Evolutionary conservation across 2,329 filamentous ascomycete genomes (phyloP), one percentile per base, ranked within the genome.

Genomic region (Truncatella angustata): DNA sequence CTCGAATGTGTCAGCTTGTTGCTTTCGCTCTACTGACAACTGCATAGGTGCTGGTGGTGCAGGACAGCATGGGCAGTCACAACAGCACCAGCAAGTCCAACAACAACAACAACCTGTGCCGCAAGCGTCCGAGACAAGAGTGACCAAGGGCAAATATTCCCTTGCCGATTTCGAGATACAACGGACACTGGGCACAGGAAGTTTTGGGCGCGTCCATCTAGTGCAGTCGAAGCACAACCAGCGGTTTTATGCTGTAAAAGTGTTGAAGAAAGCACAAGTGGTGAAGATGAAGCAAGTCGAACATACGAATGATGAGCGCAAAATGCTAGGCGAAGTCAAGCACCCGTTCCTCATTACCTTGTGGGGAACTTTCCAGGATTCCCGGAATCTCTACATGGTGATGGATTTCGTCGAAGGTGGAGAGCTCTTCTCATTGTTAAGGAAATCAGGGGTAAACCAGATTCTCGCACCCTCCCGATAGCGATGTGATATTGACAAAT

Each of bases 221-320:
- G 94, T 97, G 49, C 94, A 97, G 74, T 97, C 92, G 59, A 94
- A 92, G 73, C 94, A 99, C 75, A 99, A 99, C 72, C 90, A 96
- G 73, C 87, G 94, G 56, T 99, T 92, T 78, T 99, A 99, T 74
- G 94, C 94, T 42, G 87, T 99, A 73, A 99, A 99, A 76, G 94
- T 99, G 59, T 76, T 99, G 73, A 99, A 99, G 73, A 99, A 99
- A 81, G 87, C 87, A 45, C 94, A 99, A 74, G 93, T 99, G 50
- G 91, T 99, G 71, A 96, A 96, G 78, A 97, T 99, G 94, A 99
- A 99, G 82, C 94, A 99, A 73, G 91, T 99, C 55, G 94, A 99
- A 73, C 94, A 99, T 75, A 99, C 94, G 60, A 99, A 99, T 67
- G 94, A 99, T 72, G 94, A 99, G 77, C 83, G 94, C 60, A 85